These are phyloP conservation scores for Neurospora sp. DNA, from an alignment of 495 filamentous ascomycete genomes.

Conservation along the genomic window DNA sequence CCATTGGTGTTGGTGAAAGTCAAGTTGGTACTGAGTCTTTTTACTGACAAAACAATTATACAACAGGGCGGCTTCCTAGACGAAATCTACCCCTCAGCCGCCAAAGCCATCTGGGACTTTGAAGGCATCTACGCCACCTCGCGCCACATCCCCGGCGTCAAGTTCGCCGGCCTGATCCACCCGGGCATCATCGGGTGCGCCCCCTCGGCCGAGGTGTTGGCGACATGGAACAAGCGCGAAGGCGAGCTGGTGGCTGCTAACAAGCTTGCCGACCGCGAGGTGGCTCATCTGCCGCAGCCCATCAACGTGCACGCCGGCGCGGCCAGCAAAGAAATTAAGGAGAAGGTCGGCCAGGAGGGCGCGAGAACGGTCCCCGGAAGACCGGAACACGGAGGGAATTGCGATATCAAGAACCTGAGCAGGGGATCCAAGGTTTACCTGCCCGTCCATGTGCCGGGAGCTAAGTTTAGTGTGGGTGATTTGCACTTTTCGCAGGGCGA, in stretches of 20 bases:
- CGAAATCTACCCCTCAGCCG: slow-evolving; percentile 79
- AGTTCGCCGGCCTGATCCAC: slow-evolving; percentile 88
- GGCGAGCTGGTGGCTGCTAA: slow-evolving; percentile 64
- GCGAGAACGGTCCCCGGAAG: slow-evolving; percentile 79
- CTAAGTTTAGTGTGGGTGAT: slow-evolving; percentile 89
- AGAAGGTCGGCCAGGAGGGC: slow-evolving; percentile 75
- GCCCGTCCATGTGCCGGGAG: slow-evolving; percentile 71
- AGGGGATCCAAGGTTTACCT: slow-evolving; percentile 78
- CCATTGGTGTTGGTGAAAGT: neutral
- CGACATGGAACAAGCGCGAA: slow-evolving; percentile 73
- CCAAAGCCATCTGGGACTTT: slow-evolving; percentile 96
- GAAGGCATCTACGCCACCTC: slow-evolving; percentile 90
- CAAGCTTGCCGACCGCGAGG: slow-evolving; percentile 53
- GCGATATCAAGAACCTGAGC: slow-evolving; percentile 80
- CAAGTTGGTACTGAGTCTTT: no score
- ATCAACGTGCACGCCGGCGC: slow-evolving; percentile 62
- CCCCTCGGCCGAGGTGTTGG: slow-evolving; percentile 56
- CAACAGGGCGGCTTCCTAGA: slow-evolving; percentile 73
- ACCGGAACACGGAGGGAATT: slow-evolving; percentile 60
- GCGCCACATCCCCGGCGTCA: slow-evolving; percentile 80
- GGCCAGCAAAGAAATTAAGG: slow-evolving; percentile 49
- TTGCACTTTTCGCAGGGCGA: slow-evolving; percentile 87
- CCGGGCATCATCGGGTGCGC: slow-evolving; percentile 91
- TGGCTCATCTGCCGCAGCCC: slow-evolving; percentile 70
- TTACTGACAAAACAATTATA: no score